Evolutionary conservation across 805 yeast species (phyloP).

Genomic region (Starmerella geochares): DNA sequence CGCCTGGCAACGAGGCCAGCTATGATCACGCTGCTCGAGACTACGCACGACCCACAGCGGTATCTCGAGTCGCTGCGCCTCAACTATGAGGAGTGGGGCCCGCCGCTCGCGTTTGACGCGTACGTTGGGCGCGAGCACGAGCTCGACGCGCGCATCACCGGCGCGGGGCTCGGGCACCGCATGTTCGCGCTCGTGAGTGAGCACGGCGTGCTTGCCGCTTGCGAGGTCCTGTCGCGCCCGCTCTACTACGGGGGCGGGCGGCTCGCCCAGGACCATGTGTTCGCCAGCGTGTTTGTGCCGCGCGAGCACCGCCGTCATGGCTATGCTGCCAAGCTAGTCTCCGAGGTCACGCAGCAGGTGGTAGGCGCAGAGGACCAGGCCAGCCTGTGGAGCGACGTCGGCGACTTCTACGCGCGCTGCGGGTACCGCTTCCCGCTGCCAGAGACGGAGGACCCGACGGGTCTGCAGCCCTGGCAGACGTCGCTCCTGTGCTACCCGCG

Average conservation of each 20-base stretch:
- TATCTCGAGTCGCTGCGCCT: slow-evolving; percentile 1
- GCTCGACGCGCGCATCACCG: not conserved
- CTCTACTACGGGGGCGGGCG: slow-evolving; percentile 14
- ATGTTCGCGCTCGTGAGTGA: slow-evolving; percentile 8
- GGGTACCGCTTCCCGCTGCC: slow-evolving; percentile 15
- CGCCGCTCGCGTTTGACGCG: slow-evolving; percentile 8
- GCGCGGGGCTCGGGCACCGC: slow-evolving; percentile 8
- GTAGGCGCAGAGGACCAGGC: slow-evolving; percentile 4
- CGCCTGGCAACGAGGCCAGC: not conserved
- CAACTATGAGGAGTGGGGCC: slow-evolving; percentile 17
- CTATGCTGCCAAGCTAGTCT: slow-evolving; percentile 1
- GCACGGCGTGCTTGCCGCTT: slow-evolving; percentile 9
- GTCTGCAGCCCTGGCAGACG: not conserved
- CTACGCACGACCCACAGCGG: slow-evolving; percentile 9
- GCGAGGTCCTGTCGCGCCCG: slow-evolving; percentile 20
- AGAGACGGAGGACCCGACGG: not conserved
- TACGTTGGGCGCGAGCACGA: slow-evolving; percentile 10
- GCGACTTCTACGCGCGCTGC: slow-evolving; percentile 15
- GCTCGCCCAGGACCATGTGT: slow-evolving; percentile 7
- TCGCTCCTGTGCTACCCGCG: slow-evolving; percentile 3
- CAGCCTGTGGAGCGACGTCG: slow-evolving; percentile 21
- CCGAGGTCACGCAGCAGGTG: not conserved
- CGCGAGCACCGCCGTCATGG: slow-evolving; percentile 12
- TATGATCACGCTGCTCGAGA: slow-evolving; percentile 8
- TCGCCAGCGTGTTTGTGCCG: slow-evolving; percentile 16